Conservation (phyloP, 2,329 filamentous ascomycete genomes). For the Diaporthe sp. region DNA sequence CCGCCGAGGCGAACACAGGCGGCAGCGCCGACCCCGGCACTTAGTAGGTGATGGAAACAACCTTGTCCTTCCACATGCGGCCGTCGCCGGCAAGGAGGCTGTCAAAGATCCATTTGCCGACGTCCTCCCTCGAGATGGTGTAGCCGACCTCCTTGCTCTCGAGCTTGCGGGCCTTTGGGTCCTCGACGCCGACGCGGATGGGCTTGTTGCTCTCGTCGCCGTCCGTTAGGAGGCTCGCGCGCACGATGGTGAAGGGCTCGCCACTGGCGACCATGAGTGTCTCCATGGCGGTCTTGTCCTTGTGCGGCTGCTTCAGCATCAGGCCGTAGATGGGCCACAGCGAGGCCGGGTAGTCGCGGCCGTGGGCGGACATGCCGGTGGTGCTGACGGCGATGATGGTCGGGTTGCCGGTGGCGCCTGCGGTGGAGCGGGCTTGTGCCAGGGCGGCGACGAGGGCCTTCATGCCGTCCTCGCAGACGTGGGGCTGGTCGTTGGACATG, state of each 20-base stretch:
- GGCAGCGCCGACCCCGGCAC: too few relatives aligned
- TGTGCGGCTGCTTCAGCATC: conserved; percentile 53
- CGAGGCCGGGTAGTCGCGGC: conserved; percentile 55
- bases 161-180: conserved; percentile 46
- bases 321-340: conserved; percentile 57
- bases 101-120: conserved; percentile 61
- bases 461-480: conserved; percentile 62
- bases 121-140: conserved; percentile 60
- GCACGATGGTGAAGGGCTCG: conserved; percentile 49
- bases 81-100: conserved; percentile 49
- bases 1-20: not conserved
- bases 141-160: conserved; percentile 59
- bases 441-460: conserved; percentile 56
- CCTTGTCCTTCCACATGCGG: conserved; percentile 50
- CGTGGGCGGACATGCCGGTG: conserved; percentile 55
- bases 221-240: conserved; percentile 48
- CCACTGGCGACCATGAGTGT: conserved; percentile 45
- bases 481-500: conserved; percentile 57
- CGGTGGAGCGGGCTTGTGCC: conserved; percentile 43
- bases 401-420: conserved; percentile 48
- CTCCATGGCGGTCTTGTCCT: conserved; percentile 61
- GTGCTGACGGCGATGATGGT: conserved; percentile 55
- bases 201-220: conserved; percentile 44
- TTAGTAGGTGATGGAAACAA: conserved; percentile 51
- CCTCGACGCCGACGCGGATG: conserved; percentile 56